Conservation (phyloP, 2,329 filamentous ascomycete genomes). For the Colletotrichum higginsianum region DNA sequence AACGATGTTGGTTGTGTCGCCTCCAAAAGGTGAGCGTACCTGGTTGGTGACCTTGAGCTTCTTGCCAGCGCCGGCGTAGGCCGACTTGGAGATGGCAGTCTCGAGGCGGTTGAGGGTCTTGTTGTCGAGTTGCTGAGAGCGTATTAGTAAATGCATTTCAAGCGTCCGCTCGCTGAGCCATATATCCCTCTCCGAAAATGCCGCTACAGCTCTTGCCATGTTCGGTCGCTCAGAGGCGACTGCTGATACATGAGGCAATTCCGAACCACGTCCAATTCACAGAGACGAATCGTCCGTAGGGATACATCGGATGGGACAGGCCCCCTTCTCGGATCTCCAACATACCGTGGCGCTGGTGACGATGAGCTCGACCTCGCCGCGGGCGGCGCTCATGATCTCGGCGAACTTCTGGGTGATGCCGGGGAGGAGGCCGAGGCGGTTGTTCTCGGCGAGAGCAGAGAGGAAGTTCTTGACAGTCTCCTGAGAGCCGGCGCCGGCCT, state of each 20-base stretch:
- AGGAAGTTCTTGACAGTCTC: conserved; percentile 96
- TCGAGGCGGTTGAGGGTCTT: conserved; percentile 90
- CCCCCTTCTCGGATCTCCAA: conserved; percentile 42
- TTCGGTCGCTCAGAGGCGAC: not conserved
- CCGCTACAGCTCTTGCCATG: not conserved
- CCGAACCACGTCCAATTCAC: not conserved
- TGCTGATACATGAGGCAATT: not conserved
- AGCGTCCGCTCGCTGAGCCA: no score
- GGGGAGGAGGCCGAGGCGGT: conserved; percentile 87
- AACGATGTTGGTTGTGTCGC: not conserved
- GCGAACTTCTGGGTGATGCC: conserved; percentile 90
- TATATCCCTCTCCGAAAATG: not conserved
- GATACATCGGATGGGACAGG: not conserved
- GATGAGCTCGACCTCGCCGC: conserved; percentile 92
- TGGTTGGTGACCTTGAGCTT: conserved; percentile 98
- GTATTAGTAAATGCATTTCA: conserved; percentile 44
- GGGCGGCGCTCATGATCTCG: conserved; percentile 88
- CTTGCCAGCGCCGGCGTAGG: conserved; percentile 91
- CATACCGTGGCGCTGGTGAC: conserved; percentile 92
- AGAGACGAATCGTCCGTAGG: not conserved
- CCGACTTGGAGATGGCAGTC: conserved; percentile 88
- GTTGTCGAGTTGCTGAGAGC: conserved; percentile 81
- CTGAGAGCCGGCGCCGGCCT: conserved; percentile 77
- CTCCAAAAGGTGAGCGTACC: conserved; percentile 62
- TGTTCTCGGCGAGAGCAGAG: conserved; percentile 92